Base-by-base conservation (phyloP, 306 rosid genomes). In the Cicer yamashitae region DNA sequence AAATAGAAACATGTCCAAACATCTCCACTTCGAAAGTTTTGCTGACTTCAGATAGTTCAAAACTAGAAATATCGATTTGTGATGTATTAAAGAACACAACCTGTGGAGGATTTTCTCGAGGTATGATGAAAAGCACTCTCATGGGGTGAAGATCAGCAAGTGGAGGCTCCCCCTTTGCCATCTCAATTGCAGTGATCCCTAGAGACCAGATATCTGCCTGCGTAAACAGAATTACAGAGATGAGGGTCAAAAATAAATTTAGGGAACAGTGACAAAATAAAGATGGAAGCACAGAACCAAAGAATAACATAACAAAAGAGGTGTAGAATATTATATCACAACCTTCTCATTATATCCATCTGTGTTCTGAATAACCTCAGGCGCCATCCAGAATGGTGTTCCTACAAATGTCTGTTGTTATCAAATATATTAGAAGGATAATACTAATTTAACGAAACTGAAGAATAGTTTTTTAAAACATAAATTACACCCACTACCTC, bases 341-440 rank as follows among this genome's bases (percentile, higher is more conserved):
- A 96, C 99, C 99, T 96, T 96, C 83, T 92, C 99, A 79, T 96
- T 88, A 78, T 96, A 96, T 77, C 99, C 99, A 11, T 96, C 99
- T 20, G 94, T 78, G 71, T 92, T 96, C 82, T 96, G 98, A 89
- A 96, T 96, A 69, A 96, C 99, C 89, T 96, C 99, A 7, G 98
- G 99, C 54, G 99, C 99, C 99, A 96, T 96, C 99, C 99, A 96
- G 81, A 92, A 96, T 41, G 99, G 99, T 15, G 99, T 96, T 79
- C 99, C 99, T 71, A 96, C 99, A 92, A 96, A 92, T 72, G 99
- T 96, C 99, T 96, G 91, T 83, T 77, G 73, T 81, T 75, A 80
- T 81, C 71, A 70, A 89, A 83, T 72, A 85, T 62, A 87, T 91
- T 81, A 96, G 90, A 77, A 77, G 51, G 72, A 67, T 53, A 44